Conservation (phyloP, 805 yeast genomes). For the Ogataea minuta region DNA sequence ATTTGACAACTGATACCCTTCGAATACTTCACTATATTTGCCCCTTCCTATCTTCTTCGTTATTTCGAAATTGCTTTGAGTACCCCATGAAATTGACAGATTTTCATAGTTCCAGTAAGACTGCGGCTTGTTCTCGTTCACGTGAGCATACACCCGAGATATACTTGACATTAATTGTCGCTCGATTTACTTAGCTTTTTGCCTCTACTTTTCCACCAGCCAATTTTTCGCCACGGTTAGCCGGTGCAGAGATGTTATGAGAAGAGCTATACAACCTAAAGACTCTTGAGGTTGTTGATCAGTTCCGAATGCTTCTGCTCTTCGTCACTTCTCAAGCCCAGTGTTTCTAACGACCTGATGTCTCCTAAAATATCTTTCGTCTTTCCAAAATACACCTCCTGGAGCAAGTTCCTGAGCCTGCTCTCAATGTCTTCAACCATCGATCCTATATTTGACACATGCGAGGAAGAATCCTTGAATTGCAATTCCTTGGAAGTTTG, state of each 20-base stretch:
- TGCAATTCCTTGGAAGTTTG: constrained; percentile 63
- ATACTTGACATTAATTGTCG: constrained; percentile 17
- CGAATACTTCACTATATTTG: constrained; percentile 92
- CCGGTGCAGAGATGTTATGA: constrained; percentile 4
- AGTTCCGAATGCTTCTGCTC: constrained; percentile 40
- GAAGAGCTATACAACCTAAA: constrained; percentile 19
- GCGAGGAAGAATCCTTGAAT: constrained; percentile 54
- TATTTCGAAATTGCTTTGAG: constrained; percentile 57
- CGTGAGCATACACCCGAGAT: constrained; percentile 69
- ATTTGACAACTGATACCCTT: constrained; percentile 68
- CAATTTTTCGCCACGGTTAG: background rate
- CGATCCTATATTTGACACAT: constrained; percentile 81
- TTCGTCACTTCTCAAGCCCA: constrained; percentile 38
- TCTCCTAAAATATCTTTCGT: constrained; percentile 84
- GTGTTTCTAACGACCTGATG: constrained; percentile 45
- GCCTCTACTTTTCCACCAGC: constrained; percentile 6
- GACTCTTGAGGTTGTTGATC: constrained; percentile 36
- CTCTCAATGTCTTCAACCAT: constrained; percentile 86
- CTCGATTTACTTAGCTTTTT: background rate
- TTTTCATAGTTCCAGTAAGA: constrained; percentile 88
- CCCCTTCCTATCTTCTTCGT: constrained; percentile 87
- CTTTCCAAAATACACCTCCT: constrained; percentile 94
- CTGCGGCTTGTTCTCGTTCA: constrained; percentile 61
- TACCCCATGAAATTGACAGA: constrained; percentile 59
- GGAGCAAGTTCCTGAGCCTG: constrained; percentile 79